A percentile compares a stretch with the other conserved stretches of the same genome.
These are phyloP conservation scores for Quercus wislizeni DNA, from an alignment of 306 rosid species.

Conservation along the genomic window DNA sequence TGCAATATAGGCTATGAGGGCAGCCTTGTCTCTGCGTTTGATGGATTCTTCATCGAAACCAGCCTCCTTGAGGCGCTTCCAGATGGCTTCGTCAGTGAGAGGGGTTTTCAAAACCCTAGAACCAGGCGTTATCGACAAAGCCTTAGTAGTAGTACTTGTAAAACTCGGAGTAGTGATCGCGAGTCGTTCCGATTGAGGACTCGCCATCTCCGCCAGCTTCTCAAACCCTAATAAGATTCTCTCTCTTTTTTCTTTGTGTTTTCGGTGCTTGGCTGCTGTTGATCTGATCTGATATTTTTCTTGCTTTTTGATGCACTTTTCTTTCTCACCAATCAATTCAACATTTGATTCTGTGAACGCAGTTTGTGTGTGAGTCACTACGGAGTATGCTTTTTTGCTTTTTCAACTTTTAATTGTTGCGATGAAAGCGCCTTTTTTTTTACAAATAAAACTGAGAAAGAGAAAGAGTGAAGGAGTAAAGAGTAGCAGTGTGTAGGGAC, in stretches of 20 bases:
- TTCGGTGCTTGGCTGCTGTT: background rate
- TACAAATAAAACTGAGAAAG: background rate
- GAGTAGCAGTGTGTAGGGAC: too few species aligned
- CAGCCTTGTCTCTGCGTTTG: conserved; percentile 80
- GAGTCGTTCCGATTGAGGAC: conserved; percentile 42
- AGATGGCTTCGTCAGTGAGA: conserved; percentile 72
- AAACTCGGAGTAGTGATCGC: conserved; percentile 11
- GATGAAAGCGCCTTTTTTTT: background rate
- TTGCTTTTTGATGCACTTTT: background rate
- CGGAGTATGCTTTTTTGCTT: background rate
- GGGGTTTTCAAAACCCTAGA: conserved; percentile 85
- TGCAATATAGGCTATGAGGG: conserved; percentile 81
- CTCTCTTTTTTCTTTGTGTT: background rate
- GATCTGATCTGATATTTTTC: background rate
- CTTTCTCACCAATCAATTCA: background rate
- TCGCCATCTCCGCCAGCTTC: conserved; percentile 56
- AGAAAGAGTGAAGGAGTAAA: too few species aligned
- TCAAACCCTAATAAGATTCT: conserved; percentile 22
- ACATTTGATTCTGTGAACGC: too few species aligned
- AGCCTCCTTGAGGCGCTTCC: conserved; percentile 78
- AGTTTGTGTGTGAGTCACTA: background rate
- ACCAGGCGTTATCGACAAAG: conserved; percentile 69
- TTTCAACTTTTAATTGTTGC: background rate
- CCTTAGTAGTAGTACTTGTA: conserved; percentile 6
- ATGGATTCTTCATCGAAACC: conserved; percentile 91